phyloP scores from a whole-genome alignment of 345 rosid species.

The Eucalyptus cladocalyx region DNA sequence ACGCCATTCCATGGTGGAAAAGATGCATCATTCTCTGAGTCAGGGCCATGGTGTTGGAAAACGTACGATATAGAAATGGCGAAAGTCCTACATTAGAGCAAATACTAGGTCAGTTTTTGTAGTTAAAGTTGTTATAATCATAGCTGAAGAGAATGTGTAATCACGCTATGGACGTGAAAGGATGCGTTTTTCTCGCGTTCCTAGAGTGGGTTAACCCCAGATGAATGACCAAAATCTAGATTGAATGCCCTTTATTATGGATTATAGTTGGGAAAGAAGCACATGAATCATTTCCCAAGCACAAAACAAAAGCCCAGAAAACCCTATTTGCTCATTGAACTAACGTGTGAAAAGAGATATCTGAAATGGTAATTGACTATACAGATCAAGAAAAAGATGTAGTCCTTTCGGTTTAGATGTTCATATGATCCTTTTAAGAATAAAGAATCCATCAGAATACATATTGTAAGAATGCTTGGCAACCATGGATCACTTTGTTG shows the following conservation, averaged over 20 bases:
- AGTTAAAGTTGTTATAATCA: background rate
- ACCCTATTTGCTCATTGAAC: background rate
- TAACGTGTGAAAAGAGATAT: background rate
- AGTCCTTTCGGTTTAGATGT: background rate
- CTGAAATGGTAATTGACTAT: background rate
- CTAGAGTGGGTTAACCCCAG: background rate
- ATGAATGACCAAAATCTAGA: background rate
- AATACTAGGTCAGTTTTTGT: background rate
- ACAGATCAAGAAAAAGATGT: background rate
- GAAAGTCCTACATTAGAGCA: background rate
- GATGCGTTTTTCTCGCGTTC: background rate
- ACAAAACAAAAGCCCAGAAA: background rate
- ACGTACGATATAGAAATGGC: background rate
- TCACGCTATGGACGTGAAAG: background rate
- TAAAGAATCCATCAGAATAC: background rate
- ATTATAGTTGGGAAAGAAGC: background rate
- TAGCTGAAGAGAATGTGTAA: background rate
- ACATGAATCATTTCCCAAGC: background rate
- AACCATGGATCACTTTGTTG: background rate
- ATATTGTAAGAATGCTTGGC: background rate
- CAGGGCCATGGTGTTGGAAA: background rate
- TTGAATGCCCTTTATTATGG: background rate
- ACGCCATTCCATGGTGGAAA: background rate
- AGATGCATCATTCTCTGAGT: background rate
- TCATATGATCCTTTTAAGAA: background rate